Base-by-base conservation (phyloP, 2,329 filamentous ascomycete species). In the Fusarium zealandicum region DNA sequence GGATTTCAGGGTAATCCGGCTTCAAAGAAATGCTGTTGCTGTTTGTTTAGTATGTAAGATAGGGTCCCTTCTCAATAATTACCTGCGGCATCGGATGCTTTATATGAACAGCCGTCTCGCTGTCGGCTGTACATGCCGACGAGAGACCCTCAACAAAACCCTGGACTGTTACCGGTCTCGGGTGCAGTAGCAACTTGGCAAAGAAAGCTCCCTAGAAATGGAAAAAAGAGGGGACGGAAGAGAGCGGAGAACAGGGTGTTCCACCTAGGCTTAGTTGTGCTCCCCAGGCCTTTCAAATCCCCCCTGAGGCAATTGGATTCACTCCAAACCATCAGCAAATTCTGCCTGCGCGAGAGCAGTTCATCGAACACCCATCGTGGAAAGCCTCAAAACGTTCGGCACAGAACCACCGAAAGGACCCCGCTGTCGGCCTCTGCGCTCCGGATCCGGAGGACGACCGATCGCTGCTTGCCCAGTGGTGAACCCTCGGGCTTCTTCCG, bases 101-200 rank as follows among this genome's bases (percentile, higher is more conserved):
- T 40, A 49, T 40, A 49, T 45, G 20, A 31, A 28, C 14, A 30
- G n/a, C 22, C 27, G 12, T 27, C 33, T 54, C 9, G 33, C 31
- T 38, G 32, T 62, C 64, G 64, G 64, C 58, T 46, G 31, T 44
- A 46, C 32, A 63, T 65, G 44, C 64, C 64, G 64, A 67, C 64
- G 64, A 67, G 42, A 54, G 37, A 50, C 35, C 46, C 36, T 60
- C 63, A 63, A 65, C 40, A 51, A 37, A 28, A 43, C 38, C 43
- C 20, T 6, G 16, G 41, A 45, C 59, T 54, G 59, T 56, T 60
- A 62, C 42, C 59, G 54, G 59, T 46, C 14, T 13, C 22, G 3
- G 27, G 16, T 43, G 31, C 30, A 16, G n/a, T 20, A 49, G 37
- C 39, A 27, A 45, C 25, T 51, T 13, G 9, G 22, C 22, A 25